Base-by-base conservation (phyloP, 106 monocot genomes). In the Platanthera guangdongensis region DNA sequence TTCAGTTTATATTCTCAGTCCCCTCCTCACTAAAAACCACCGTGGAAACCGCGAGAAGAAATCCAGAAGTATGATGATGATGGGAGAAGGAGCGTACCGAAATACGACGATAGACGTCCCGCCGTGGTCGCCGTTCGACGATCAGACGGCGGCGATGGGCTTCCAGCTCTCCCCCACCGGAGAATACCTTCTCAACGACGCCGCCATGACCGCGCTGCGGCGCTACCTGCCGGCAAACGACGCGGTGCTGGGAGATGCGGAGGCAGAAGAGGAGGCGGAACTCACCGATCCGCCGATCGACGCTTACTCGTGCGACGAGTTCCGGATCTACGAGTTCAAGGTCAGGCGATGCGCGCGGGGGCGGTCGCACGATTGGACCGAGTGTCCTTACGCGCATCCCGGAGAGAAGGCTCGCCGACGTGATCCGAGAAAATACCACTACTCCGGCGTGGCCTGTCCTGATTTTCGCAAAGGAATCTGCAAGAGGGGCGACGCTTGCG, bases 341-440 rank as follows among this genome's bases (percentile, higher is more conserved):
- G 74, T 83, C 48, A 15, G 83, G 14, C 74, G 78, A 15, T 83
- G 83, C 78, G 68, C 78, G 25, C 53, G 83, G 64, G 74, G 83
- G 11, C 52, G 83, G 48, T 64, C 78, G 51, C 83, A 83, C 57
- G 83, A 83, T 68, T 83, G 83, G 83, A 83, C 83, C 16, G 83
- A 83, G 78, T 83, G 83, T 73, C 83, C 83, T 16, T 83, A 82
- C 81, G 81, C 81, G 0, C 81, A 82, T 53, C 81, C 81, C 57
- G 82, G 74, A 25, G 74, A 74, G 51, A 74, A 74, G 52, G 74
- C 74, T 22, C 74, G 74, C 51, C 74, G 74, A 25, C 30, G 83
- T 15, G 83, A 83, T 53, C 83, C 83, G 1, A 71, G 83, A 57
- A 78, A 78, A 68, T 79, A 68, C 74, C 78, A 78, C 69, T 83